Percentiles rank a stretch among this genome's conserved stretches.
Evolutionary conservation across 1,284 basidiomycete genomes (phyloP).

Genomic region (Agaricales sp.): DNA sequence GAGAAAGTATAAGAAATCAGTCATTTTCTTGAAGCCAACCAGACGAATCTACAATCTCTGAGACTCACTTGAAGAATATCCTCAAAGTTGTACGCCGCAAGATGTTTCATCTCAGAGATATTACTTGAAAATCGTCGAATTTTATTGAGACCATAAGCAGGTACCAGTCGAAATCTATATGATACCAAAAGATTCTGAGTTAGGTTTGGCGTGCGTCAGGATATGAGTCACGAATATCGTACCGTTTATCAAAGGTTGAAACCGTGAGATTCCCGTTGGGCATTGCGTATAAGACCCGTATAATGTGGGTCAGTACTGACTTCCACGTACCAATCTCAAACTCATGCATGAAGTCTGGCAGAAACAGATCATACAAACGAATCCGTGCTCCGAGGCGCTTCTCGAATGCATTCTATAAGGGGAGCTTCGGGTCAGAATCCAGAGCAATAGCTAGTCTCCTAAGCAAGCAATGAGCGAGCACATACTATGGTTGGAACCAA

Average conservation of each 20-base stretch:
- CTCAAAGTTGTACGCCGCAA: conserved; percentile 18
- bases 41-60: too few relatives aligned
- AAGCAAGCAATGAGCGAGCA: neutral
- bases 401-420: conserved; percentile 15
- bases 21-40: too few relatives aligned
- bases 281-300: conserved; percentile 14
- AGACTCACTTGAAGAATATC: conserved; percentile 17
- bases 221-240: neutral
- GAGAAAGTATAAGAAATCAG: too few relatives aligned
- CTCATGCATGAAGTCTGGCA: conserved; percentile 18
- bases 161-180: conserved; percentile 7
- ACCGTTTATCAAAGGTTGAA: conserved; percentile 10
- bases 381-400: conserved; percentile 8
- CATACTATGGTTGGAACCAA: conserved; percentile 12
- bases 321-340: conserved; percentile 19
- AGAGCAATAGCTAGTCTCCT: neutral
- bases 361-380: conserved; percentile 13
- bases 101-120: conserved; percentile 13
- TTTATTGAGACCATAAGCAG: conserved; percentile 10
- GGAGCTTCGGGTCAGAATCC: neutral
- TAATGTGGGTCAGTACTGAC: conserved; percentile 16
- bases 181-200: too few relatives aligned
- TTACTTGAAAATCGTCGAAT: conserved; percentile 16
- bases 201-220: neutral
- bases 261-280: conserved; percentile 5